phyloP scores from a whole-genome alignment of 2,329 filamentous ascomycete species.

The Zymoseptoria tritici region DNA sequence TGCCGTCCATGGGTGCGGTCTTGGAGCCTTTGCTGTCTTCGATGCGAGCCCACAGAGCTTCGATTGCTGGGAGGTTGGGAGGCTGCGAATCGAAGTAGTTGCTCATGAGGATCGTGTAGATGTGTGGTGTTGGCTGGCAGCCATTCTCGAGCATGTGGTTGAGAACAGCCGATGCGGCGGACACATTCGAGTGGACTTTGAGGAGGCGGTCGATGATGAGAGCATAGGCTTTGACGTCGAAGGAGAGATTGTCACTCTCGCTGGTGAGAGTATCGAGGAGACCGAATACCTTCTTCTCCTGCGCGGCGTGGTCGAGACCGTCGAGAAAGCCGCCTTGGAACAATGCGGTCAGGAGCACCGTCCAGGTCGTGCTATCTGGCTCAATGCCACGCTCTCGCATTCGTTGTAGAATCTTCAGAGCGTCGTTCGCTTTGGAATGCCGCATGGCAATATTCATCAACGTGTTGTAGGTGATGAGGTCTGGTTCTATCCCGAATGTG shows the following conservation, averaged over 20 bases:
- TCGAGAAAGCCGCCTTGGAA: conserved; percentile 45
- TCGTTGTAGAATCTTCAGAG: conserved; percentile 35
- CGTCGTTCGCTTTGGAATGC: conserved; percentile 20
- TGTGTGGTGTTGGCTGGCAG: conserved; percentile 52
- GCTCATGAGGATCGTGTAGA: conserved; percentile 67
- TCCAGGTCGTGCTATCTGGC: conserved; percentile 57
- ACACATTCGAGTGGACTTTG: conserved; percentile 37
- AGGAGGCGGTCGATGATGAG: conserved; percentile 63
- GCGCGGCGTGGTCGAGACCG: conserved; percentile 40
- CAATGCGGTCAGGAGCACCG: conserved; percentile 58
- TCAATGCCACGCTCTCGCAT: conserved; percentile 39
- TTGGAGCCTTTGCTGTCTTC: conserved; percentile 21
- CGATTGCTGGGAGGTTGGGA: conserved; percentile 54
- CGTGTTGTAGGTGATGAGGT: conserved; percentile 28
- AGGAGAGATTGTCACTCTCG: conserved; percentile 36
- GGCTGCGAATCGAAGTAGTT: conserved; percentile 53
- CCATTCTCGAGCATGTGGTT: conserved; percentile 50
- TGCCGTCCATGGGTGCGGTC: conserved; percentile 37
- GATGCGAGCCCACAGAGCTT: conserved; percentile 48
- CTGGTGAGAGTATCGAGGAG: conserved; percentile 53
- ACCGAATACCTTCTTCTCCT: conserved; percentile 47
- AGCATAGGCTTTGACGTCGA: conserved; percentile 58
- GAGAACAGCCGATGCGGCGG: conserved; percentile 54
- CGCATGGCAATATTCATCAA: conserved; percentile 28
- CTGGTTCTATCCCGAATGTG: conserved; percentile 27